Percentiles rank a stretch among this genome's conserved stretches.
Evolutionary conservation across 441 rosid species (phyloP).

Genomic region (Theobroma grandiflorum): DNA sequence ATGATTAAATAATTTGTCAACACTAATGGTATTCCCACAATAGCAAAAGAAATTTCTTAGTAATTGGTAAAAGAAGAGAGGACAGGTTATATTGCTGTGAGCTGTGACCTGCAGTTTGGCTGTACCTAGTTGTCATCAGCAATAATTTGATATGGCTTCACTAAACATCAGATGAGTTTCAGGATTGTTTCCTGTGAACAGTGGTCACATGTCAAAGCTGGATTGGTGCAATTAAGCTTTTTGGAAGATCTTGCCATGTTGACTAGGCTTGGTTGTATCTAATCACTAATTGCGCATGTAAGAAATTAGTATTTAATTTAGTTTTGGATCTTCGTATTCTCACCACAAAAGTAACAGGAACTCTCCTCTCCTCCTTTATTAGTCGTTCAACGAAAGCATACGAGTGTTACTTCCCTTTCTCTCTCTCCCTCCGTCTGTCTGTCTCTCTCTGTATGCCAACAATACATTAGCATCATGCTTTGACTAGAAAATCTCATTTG

Average conservation of each 20-base stretch:
- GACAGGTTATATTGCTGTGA: not conserved
- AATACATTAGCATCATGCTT: conserved; percentile 4
- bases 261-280: conserved; percentile 19
- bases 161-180: not conserved
- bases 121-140: conserved; percentile 34
- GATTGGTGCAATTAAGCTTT: not conserved
- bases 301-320: not conserved
- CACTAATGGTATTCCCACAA: not conserved
- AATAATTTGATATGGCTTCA: not conserved
- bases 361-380: conserved; percentile 37
- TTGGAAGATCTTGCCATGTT: conserved; percentile 14
- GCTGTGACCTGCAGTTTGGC: conserved; percentile 36
- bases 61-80: not conserved
- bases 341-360: conserved; percentile 15
- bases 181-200: not conserved
- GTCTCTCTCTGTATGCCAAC: not conserved
- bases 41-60: conserved; percentile 19
- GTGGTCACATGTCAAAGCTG: conserved; percentile 25
- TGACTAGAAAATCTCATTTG: conserved; percentile 30
- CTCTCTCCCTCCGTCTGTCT: conserved; percentile 17
- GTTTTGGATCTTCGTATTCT: conserved; percentile 12
- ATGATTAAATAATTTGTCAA: not conserved
- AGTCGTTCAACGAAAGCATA: conserved; percentile 43
- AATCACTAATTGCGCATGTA: not conserved
- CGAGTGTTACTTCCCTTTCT: conserved; percentile 35